A percentile compares a stretch with the other conserved stretches of the same genome.
These are phyloP conservation scores for Phylloporus scabripes DNA, from an alignment of 768 basidiomycete species.

Conservation along the genomic window DNA sequence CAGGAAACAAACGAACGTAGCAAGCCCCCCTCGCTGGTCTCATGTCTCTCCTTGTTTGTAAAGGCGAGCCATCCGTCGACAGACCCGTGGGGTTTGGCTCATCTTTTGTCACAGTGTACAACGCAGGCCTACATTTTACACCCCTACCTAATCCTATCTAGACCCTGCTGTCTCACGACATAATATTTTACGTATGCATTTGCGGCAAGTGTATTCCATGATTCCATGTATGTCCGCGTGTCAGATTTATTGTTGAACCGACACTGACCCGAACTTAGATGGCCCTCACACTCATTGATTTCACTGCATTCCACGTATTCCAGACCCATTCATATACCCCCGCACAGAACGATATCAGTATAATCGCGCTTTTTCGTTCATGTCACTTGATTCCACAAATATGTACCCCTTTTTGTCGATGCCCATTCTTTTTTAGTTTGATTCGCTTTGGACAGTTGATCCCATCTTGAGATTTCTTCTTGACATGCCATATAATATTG, in stretches of 20 bases:
- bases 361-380: constrained; percentile 22
- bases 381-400: constrained; percentile 18
- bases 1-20: constrained; percentile 43
- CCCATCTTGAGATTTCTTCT: constrained; percentile 1
- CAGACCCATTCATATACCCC: constrained; percentile 22
- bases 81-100: background rate
- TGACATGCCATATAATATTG: constrained; percentile 6
- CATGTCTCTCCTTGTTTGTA: constrained; percentile 17
- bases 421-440: constrained; percentile 5
- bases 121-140: constrained; percentile 23
- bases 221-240: constrained; percentile 16
- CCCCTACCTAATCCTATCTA: constrained; percentile 24
- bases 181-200: constrained; percentile 25
- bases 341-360: constrained; percentile 23
- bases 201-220: constrained; percentile 28
- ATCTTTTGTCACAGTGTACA: constrained; percentile 21
- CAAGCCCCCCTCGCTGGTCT: background rate
- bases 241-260: background rate
- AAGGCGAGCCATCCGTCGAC: constrained; percentile 14
- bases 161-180: constrained; percentile 19
- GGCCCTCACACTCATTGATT: constrained; percentile 22
- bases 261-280: constrained; percentile 16
- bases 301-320: constrained; percentile 20
- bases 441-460: constrained; percentile 5
- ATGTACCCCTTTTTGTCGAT: constrained; percentile 1